Evolutionary conservation across 164 flowering plant species (phyloP), one percentile per base, ranked within the genome.

Genomic region (Stephania japonica): DNA sequence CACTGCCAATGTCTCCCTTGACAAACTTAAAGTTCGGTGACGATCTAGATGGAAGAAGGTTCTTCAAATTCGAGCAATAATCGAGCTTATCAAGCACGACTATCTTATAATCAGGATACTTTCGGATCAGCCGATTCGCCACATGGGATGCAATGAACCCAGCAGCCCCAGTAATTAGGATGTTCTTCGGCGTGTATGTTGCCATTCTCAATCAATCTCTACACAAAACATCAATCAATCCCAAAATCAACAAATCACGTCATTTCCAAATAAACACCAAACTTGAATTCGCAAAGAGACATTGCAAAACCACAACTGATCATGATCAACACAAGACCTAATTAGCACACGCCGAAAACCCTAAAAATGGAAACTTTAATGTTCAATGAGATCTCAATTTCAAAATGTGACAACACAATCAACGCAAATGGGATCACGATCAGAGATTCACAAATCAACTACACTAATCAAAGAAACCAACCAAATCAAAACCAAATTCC

Each of bases 131-230:
- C 68, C 61, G 53, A 25, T 75, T 75, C 68, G 77, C 77, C 7
- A 68, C 77, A 75, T 69, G 76, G 50, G 77, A 75, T 69, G 77
- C 77, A 43, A 75, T 75, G 72, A 75, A 75, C 6, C 77, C 72
- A 69, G 77, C 72, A 23, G 72, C 77, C 24, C 77, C 77, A 42
- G 77, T 75, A 62, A 75, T 75, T 26, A 75, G 72, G 68, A 75
- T 75, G 72, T 75, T 75, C 49, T 75, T 75, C 3, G 77, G 72
- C 43, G 77, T 75, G 47, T 75, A 69, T 6, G 72, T 61, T 25
- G 72, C 72, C 77, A 75, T 75, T n/a, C 41, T 66, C 73, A 71
- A 42, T 65, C 49, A 71, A 47, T 59, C 73, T 59, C 49, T 61
- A 38, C 66, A 32, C 38, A 6, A 59, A 50, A 44, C 23, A 2